These are phyloP conservation scores for Syzygium aqueum DNA, from an alignment of 345 rosid genomes.

Conservation along the genomic window DNA sequence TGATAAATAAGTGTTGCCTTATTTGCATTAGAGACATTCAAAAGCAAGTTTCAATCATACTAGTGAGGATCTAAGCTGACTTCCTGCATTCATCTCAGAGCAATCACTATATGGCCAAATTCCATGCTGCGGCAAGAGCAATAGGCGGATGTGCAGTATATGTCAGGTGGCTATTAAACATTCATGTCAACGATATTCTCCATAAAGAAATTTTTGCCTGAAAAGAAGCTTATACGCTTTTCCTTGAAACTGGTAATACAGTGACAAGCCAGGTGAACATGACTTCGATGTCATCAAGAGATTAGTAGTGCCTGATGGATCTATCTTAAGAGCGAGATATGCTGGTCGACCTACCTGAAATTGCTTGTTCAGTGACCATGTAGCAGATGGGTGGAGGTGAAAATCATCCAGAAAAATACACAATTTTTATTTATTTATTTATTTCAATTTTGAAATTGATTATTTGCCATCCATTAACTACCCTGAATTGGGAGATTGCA, in stretches of 20 bases:
- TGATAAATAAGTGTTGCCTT: not conserved
- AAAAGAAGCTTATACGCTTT: not conserved
- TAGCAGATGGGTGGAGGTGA: slow-evolving; percentile 58
- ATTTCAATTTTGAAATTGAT: not conserved
- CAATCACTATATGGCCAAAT: slow-evolving; percentile 45
- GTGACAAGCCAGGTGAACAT: slow-evolving; percentile 47
- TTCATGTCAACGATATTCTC: slow-evolving; percentile 25
- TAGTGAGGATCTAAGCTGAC: not conserved
- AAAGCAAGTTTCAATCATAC: not conserved
- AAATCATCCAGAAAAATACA: not conserved
- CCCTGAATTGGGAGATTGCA: slow-evolving; percentile 6
- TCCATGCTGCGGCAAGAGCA: slow-evolving; percentile 59
- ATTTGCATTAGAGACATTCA: not conserved
- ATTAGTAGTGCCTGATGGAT: slow-evolving; percentile 55
- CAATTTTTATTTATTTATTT: not conserved
- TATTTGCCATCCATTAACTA: not conserved
- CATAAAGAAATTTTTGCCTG: not conserved
- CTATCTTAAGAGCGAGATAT: slow-evolving; percentile 50
- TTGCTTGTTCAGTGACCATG: slow-evolving; percentile 50
- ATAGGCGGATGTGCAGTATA: slow-evolving; percentile 56
- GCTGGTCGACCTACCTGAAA: slow-evolving; percentile 61
- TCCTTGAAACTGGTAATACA: not conserved
- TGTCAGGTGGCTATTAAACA: not conserved
- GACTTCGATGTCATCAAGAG: slow-evolving; percentile 36
- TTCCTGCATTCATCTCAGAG: slow-evolving; percentile 14